Evolutionary conservation across 805 yeast genomes (phyloP), one percentile per base, ranked within the genome.

Genomic region (Torulaspora delbrueckii): DNA sequence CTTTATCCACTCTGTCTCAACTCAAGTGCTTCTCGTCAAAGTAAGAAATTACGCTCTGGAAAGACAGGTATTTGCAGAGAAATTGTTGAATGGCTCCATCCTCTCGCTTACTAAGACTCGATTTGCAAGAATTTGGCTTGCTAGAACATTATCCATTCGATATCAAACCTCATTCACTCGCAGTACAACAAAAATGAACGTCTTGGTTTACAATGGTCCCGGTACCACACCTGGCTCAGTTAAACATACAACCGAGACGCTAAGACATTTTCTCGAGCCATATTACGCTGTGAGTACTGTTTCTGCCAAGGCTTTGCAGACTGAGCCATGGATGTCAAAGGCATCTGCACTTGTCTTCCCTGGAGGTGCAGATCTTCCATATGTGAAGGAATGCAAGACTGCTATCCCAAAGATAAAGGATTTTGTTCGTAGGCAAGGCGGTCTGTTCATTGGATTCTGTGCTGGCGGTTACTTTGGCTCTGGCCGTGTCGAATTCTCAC

Each of bases 301-400:
- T 1, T 78, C 80, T 26, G 79, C 85, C 13, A 63, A 68, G 12
- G 77, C 84, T 0, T 60, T 93, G 14, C 65, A 76, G 42, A 75
- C 78, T 19, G 97, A 93, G 57, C 97, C 99, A 0, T 93, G 99
- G 99, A 75, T 76, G 51, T 57, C 77, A 6, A 86, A 86, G 57
- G 86, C 97, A 0, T 71, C 95, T 0, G 69, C 86, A 52, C 60
- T 93, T 35, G 96, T 89, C 1, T 65, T 93, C 23, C 99, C 99
- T 0, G 99, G 99, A 3, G 99, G 99, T 6, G 97, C 98, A 0
- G 99, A 93, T 62, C 68, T 88, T 41, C 97, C 97, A 0, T 79
- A 83, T 54, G 86, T 96, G 52, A 71, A 74, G 42, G 78, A 75
- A 3, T 74, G 95, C 51, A 81, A 84, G 57, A 91, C 95, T 1